phyloP scores from a whole-genome alignment of 2,329 filamentous ascomycete genomes.

The Talaromyces sp. region DNA sequence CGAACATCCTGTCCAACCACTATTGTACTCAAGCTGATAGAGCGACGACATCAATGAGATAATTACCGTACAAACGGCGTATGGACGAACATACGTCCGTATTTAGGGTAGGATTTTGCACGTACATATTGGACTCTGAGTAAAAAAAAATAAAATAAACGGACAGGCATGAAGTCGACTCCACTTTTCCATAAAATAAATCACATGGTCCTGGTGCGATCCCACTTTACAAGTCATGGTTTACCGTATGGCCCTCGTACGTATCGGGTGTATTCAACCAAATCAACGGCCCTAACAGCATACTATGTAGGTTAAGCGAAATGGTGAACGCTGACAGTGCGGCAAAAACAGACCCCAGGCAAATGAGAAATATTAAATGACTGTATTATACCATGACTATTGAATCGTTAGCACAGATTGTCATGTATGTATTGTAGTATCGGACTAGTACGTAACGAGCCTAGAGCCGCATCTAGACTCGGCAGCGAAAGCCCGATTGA shows the following conservation, averaged over 20 bases:
- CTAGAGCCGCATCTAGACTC: constrained; percentile 11
- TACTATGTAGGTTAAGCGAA: not conserved
- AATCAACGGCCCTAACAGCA: not conserved
- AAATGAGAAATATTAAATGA: not conserved
- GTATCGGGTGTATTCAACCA: not conserved
- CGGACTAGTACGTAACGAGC: not conserved
- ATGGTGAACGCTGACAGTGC: not conserved
- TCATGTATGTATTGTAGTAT: not conserved
- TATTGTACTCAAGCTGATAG: not conserved
- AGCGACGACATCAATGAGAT: not conserved
- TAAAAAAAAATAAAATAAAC: not conserved
- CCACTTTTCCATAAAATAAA: constrained; percentile 5
- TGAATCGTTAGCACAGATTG: not conserved
- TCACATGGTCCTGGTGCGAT: constrained; percentile 1
- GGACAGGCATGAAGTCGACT: constrained; percentile 5
- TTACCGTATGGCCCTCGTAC: not conserved
- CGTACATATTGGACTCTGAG: not conserved
- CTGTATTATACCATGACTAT: not conserved
- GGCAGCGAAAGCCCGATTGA: constrained; percentile 15
- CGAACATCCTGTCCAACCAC: not conserved
- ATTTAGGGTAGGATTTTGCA: not conserved
- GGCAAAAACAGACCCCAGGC: not conserved
- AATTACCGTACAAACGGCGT: not conserved
- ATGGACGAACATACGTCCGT: not conserved
- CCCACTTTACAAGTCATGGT: not conserved